phyloP scores from a whole-genome alignment of 345 rosid species.

The Lepidium didymum region DNA sequence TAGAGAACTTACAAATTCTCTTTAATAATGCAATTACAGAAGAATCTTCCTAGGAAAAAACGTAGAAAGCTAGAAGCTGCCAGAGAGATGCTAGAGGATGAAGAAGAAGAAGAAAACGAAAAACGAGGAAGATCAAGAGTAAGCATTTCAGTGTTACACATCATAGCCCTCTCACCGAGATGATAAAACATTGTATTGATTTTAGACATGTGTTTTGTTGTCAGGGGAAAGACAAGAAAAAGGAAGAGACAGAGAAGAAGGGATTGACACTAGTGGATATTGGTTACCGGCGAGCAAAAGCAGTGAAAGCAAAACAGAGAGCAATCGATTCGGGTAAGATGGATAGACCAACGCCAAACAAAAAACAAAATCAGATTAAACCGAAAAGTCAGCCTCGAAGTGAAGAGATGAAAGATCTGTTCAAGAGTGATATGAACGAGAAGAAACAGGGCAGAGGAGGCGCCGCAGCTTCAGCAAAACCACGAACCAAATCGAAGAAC shows the following conservation, averaged over 20 bases:
- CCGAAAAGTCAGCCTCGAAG: constrained; percentile 52
- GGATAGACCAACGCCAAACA: constrained; percentile 34
- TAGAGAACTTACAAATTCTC: background rate
- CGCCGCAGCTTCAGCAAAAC: constrained; percentile 32
- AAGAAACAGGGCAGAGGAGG: constrained; percentile 47
- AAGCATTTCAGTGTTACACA: constrained; percentile 15
- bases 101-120: constrained; percentile 34
- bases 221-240: constrained; percentile 45
- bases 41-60: constrained; percentile 79
- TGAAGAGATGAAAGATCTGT: constrained; percentile 76
- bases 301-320: constrained; percentile 68
- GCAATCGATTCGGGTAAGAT: constrained; percentile 66
- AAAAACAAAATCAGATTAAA: constrained; percentile 39
- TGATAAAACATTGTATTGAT: background rate
- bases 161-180: background rate
- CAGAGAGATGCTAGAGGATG: constrained; percentile 89
- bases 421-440: constrained; percentile 81
- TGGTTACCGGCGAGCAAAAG: constrained; percentile 86
- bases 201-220: background rate
- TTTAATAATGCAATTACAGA: constrained; percentile 40
- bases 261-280: constrained; percentile 64
- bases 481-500: constrained; percentile 43
- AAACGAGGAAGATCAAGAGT: constrained; percentile 33
- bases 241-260: constrained; percentile 47
- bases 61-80: constrained; percentile 94